Evolutionary conservation across 148 eudicot species (phyloP), one percentile per base, ranked within the genome.

Genomic region (Bassia scoparia): DNA sequence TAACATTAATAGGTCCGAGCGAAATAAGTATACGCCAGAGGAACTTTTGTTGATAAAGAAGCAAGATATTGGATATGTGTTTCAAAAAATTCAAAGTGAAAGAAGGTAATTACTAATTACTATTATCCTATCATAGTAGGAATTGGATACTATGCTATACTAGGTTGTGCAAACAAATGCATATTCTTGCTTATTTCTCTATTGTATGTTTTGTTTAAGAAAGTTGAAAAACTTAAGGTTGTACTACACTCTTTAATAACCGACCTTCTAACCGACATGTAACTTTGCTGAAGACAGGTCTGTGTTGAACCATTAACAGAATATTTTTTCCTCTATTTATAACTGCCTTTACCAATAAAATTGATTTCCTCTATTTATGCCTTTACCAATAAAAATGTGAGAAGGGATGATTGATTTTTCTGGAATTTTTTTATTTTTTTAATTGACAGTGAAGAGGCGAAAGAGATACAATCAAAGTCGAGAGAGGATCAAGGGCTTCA

Each of bases 221-320:
- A 90, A 86, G 80, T 93, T 63, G 98, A 89, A 78, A 89, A 81
- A 80, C 89, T 89, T 27, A 85, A 79, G 37, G 86, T 89, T 33
- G 50, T 69, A 77, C 77, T 93, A 31, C 98, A 93, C 74, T 81
- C 80, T 69, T 68, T 82, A 37, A 84, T 79, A 72, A 72, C 70
- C 82, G 75, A 30, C 84, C 87, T 21, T 76, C 93, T 26, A 83
- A 62, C 73, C 80, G 73, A 72, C 98, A 89, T 69, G 74, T 90
- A 38, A 89, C 75, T 93, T 75, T 84, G 98, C 95, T 11, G 97
- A 90, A 76, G 90, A 90, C 86, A 89, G 95, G 98, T 93, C 53
- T 73, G 81, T 76, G 58, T 38, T 70, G n/a, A n/a, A n/a, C 58
- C 31, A 70, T 41, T 14, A n/a, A 68, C 29, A 31, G 7, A 31